Evolutionary conservation across 768 basidiomycete species (phyloP).

Genomic region (Suillus alpinus): DNA sequence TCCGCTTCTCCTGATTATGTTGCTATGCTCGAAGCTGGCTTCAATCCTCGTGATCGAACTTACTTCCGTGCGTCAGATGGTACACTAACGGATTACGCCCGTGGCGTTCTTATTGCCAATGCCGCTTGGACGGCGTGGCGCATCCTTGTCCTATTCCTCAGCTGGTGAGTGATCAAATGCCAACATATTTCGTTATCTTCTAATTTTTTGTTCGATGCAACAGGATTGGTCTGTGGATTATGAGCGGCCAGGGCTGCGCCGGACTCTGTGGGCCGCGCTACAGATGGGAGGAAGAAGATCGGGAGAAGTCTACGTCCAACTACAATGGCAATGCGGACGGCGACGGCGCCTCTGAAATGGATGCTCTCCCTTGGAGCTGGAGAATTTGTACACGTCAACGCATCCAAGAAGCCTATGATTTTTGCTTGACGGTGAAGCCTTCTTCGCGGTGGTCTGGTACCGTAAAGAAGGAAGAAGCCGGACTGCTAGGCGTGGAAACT

Average conservation of each 20-base stretch:
- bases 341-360: slow-evolving; percentile 40
- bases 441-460: slow-evolving; percentile 33
- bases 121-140: slow-evolving; percentile 82
- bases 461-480: slow-evolving; percentile 30
- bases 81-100: slow-evolving; percentile 69
- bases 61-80: slow-evolving; percentile 69
- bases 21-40: slow-evolving; percentile 45
- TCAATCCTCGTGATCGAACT: slow-evolving; percentile 59
- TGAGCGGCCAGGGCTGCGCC: slow-evolving; percentile 73
- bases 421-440: slow-evolving; percentile 57
- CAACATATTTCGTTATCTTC: neutral
- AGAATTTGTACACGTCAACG: slow-evolving; percentile 65
- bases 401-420: slow-evolving; percentile 77
- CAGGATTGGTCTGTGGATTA: slow-evolving; percentile 77
- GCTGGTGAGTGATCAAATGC: slow-evolving; percentile 51
- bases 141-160: slow-evolving; percentile 59
- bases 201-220: neutral
- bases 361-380: slow-evolving; percentile 77
- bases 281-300: slow-evolving; percentile 80
- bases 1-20: slow-evolving; percentile 46
- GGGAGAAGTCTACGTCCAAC: slow-evolving; percentile 53
- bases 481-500: slow-evolving; percentile 27
- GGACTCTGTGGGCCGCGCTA: slow-evolving; percentile 84
- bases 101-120: slow-evolving; percentile 78
- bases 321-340: slow-evolving; percentile 34